Conservation (phyloP, 441 rosid genomes). For the Oxalis stricta region DNA sequence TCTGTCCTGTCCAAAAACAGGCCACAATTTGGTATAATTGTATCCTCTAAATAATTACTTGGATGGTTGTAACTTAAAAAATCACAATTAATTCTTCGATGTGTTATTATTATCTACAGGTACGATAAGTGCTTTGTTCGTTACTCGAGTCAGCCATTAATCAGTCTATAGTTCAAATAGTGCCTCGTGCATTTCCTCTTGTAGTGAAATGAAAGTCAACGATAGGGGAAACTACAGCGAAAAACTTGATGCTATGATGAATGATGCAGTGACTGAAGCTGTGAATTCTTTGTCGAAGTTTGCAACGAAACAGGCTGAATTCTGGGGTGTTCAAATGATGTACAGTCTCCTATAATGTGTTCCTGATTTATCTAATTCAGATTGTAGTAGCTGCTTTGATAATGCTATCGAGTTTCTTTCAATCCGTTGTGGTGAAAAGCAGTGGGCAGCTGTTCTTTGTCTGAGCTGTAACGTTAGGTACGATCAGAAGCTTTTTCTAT, state of each 20-base stretch:
- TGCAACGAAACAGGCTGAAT: neutral
- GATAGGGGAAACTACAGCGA: slow-evolving; percentile 7
- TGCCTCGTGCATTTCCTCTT: neutral
- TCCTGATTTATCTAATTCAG: slow-evolving; percentile 6
- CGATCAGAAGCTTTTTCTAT: too few relatives aligned
- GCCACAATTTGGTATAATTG: slow-evolving; percentile 16
- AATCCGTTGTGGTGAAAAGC: too few relatives aligned
- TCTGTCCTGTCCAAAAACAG: slow-evolving; percentile 13
- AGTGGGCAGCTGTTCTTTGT: too few relatives aligned
- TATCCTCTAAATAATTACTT: too few relatives aligned
- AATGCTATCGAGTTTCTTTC: too few relatives aligned
- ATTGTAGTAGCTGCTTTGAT: too few relatives aligned
- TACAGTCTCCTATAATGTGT: slow-evolving; percentile 17
- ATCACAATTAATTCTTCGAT: too few relatives aligned
- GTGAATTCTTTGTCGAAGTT: slow-evolving; percentile 1
- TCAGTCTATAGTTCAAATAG: neutral
- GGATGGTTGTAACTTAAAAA: too few relatives aligned
- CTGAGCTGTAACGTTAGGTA: too few relatives aligned
- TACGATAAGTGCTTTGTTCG: slow-evolving; percentile 26
- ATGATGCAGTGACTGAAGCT: slow-evolving; percentile 1
- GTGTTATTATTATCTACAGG: too few relatives aligned
- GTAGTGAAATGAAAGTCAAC: slow-evolving; percentile 8
- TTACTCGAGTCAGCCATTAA: slow-evolving; percentile 14
- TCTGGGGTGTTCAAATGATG: neutral
- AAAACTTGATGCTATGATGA: slow-evolving; percentile 8